phyloP scores from a whole-genome alignment of 2,329 filamentous ascomycete species.

The Colletotrichum lupini region DNA sequence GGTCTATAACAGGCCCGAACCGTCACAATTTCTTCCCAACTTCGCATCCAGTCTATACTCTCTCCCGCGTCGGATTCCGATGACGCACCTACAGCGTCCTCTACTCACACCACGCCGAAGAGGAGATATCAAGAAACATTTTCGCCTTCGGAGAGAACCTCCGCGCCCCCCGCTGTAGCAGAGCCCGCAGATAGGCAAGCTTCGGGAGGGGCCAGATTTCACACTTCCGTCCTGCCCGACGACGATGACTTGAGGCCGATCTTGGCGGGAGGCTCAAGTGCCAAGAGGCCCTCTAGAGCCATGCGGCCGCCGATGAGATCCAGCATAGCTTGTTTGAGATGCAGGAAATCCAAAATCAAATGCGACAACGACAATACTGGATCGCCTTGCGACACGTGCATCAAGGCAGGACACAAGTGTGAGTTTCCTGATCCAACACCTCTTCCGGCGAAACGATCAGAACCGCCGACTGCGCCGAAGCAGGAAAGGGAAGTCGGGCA shows the following conservation, averaged over 20 bases:
- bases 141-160: conserved; percentile 42
- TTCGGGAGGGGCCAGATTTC: conserved; percentile 35
- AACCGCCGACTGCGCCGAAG: conserved; percentile 49
- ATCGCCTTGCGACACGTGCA: conserved; percentile 75
- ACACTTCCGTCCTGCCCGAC: conserved; percentile 36
- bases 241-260: conserved; percentile 41
- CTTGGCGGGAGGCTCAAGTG: conserved; percentile 4
- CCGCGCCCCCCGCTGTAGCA: conserved; percentile 32
- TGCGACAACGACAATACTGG: conserved; percentile 78
- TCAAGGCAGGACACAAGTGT: conserved; percentile 77
- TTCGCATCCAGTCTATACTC: conserved; percentile 63
- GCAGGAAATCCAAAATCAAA: conserved; percentile 86
- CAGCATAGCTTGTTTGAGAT: conserved; percentile 81
- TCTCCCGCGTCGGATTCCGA: conserved; percentile 55
- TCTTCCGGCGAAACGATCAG: conserved; percentile 54
- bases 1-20: conserved; percentile 49
- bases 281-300: conserved; percentile 55
- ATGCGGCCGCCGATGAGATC: conserved; percentile 73
- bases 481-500: conserved; percentile 54
- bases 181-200: conserved; percentile 40
- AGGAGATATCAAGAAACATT: conserved; percentile 50
- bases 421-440: conserved; percentile 68
- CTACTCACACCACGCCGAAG: conserved; percentile 48
- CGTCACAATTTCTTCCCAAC: conserved; percentile 62
- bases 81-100: conserved; percentile 46